Base-by-base conservation (phyloP, 306 rosid species). In the Canavalia gladiata region DNA sequence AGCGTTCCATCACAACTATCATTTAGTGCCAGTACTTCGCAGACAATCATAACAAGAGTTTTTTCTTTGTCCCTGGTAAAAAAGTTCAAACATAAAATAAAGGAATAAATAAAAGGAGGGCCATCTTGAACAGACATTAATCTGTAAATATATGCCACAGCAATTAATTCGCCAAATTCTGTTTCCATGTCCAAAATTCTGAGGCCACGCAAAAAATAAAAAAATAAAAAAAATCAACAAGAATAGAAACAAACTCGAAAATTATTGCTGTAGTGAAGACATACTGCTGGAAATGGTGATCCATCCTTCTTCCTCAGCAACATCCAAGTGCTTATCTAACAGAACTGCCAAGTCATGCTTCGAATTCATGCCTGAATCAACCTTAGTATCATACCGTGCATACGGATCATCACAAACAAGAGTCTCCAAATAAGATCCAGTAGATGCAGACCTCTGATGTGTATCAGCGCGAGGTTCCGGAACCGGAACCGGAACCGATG, bases 231-330 rank as follows among this genome's bases (percentile, higher is more conserved):
- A 49, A 56, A 78, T 68, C 37, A 67, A 78, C 4, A 62, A 43
- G 10, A 18, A 45, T 2, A 6, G 41, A n/a, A 54, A 57, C 41
- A 12, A 63, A 5, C 50, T 41, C 13, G n/a, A 34, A 47, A 13
- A 2, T 50, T 12, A 75, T 63, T 12, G 60, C 30, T 28, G 52
- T 68, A 82, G 58, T 13, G 51, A 79, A 83, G 18, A 66, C 95
- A 72, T 87, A 95, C 99, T 83, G 77, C 84, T 88, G 47, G 98
- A 94, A 81, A 95, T 89, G 45, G 86, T 85, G 45, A 93, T 89
- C 90, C 94, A 93, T 84, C 99, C 99, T 89, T 95, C 97, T 65
- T 90, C 92, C 75, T 85, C 94, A 13, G 89, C 82, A 70, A 95
- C 97, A 66, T 93, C 97, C 6, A 84, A 13, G 74, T 95, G 99